Evolutionary conservation across 257 asterid species (phyloP).

Genomic region (Solanum etuberosum): DNA sequence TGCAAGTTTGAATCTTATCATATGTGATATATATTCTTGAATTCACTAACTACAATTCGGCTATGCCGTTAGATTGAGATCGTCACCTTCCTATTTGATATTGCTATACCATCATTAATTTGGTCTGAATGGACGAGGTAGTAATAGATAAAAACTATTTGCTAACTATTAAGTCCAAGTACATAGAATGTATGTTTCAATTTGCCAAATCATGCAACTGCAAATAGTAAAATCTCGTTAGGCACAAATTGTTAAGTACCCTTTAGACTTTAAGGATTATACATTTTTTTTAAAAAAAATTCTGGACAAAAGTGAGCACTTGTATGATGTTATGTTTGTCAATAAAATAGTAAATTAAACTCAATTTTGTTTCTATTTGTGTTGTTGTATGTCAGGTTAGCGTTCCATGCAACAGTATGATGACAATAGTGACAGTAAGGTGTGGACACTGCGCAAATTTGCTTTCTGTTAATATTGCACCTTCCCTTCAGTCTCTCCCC

Average conservation of each 20-base stretch:
- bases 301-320: not conserved
- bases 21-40: not conserved
- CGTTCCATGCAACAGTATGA: slow-evolving; percentile 75
- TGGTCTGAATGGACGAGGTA: not conserved
- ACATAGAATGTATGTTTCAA: not conserved
- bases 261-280: not conserved
- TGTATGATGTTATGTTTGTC: not conserved
- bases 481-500: slow-evolving; percentile 57
- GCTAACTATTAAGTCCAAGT: not conserved
- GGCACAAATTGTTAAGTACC: not conserved
- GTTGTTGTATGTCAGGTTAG: slow-evolving; percentile 44
- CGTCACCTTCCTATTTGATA: not conserved
- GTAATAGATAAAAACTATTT: too few relatives aligned
- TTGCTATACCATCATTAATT: too few relatives aligned
- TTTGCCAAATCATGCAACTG: not conserved
- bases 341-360: not conserved
- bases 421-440: slow-evolving; percentile 70
- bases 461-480: slow-evolving; percentile 72
- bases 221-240: not conserved
- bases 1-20: not conserved
- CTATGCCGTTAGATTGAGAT: too few relatives aligned
- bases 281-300: not conserved
- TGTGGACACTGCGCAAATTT: slow-evolving; percentile 89
- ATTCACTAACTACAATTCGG: not conserved
- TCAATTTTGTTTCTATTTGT: not conserved